Evolutionary conservation across 2,329 filamentous ascomycete genomes (phyloP).

Genomic region (Aphanoascus verrucosus): DNA sequence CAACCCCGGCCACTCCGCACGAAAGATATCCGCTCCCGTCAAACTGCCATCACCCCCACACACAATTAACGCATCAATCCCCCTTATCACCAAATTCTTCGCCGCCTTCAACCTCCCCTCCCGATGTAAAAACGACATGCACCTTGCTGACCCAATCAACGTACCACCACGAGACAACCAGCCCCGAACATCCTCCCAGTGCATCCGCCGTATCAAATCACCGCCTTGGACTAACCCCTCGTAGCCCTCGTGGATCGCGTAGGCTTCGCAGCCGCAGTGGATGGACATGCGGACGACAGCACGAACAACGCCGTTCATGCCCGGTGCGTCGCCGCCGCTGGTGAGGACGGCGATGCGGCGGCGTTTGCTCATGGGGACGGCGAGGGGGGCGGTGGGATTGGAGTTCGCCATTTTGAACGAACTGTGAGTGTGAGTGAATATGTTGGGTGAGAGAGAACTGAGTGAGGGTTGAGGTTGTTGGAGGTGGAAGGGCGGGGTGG

Average conservation of each 20-base stretch:
- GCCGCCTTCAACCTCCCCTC: constrained; percentile 72
- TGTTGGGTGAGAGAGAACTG: background rate
- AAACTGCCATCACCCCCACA: constrained; percentile 94
- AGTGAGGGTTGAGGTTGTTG: background rate
- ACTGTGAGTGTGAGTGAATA: background rate
- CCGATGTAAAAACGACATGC: constrained; percentile 84
- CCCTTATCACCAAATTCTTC: constrained; percentile 85
- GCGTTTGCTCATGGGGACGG: constrained; percentile 20
- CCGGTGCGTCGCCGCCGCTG: constrained; percentile 84
- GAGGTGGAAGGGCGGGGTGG: no score
- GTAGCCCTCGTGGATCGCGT: constrained; percentile 84
- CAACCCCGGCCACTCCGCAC: constrained; percentile 81
- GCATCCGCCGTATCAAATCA: constrained; percentile 74
- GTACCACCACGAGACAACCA: constrained; percentile 92
- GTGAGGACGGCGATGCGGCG: constrained; percentile 79
- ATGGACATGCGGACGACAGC: constrained; percentile 88
- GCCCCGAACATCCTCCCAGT: constrained; percentile 88
- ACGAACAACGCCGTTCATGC: constrained; percentile 86
- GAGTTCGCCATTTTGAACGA: background rate
- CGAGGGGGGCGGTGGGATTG: background rate
- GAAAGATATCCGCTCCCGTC: constrained; percentile 89
- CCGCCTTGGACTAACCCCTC: constrained; percentile 87
- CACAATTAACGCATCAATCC: constrained; percentile 92
- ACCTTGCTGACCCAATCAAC: constrained; percentile 87
- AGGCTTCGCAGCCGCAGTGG: constrained; percentile 68